Evolutionary conservation across 2,329 filamentous ascomycete species (phyloP).

Genomic region (Paecilomyces sp.): DNA sequence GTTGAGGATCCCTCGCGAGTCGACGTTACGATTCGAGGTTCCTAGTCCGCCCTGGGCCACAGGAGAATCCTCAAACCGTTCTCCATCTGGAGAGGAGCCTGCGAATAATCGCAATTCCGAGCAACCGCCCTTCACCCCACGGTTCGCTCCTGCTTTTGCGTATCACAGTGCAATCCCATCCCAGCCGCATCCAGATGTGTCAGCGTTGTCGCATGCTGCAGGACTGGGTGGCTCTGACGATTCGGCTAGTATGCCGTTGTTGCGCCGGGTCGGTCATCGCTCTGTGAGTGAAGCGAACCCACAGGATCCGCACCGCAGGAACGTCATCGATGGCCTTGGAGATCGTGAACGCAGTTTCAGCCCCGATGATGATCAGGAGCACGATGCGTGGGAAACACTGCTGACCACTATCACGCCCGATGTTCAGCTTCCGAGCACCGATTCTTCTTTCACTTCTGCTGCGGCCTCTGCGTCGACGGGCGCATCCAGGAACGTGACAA

Average conservation of each 20-base stretch:
- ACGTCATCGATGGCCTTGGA: slow-evolving; percentile 63
- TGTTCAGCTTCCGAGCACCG: slow-evolving; percentile 68
- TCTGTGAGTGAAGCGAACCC: slow-evolving; percentile 17
- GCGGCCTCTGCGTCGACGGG: slow-evolving; percentile 22
- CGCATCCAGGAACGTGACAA: slow-evolving; percentile 18
- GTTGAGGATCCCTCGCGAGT: slow-evolving; percentile 30
- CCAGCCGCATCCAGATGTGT: slow-evolving; percentile 10
- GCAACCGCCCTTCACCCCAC: slow-evolving; percentile 28
- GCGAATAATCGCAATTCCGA: slow-evolving; percentile 10
- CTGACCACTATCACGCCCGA: slow-evolving; percentile 75
- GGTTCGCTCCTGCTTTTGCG: slow-evolving; percentile 37
- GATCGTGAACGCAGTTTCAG: slow-evolving; percentile 80
- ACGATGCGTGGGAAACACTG: slow-evolving; percentile 70
- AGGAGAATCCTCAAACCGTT: slow-evolving; percentile 16
- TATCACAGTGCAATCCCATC: slow-evolving; percentile 19
- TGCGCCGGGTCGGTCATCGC: slow-evolving; percentile 29
- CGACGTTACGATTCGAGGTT: slow-evolving; percentile 23
- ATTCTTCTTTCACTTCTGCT: slow-evolving; percentile 73
- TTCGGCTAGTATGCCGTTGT: slow-evolving; percentile 15
- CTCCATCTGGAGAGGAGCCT: slow-evolving; percentile 12
- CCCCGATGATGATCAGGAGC: slow-evolving; percentile 46
- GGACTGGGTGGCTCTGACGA: slow-evolving; percentile 16
- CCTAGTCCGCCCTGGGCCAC: slow-evolving; percentile 18
- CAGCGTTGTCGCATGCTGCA: slow-evolving; percentile 18
- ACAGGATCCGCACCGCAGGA: slow-evolving; percentile 10